Evolutionary conservation across 2,329 filamentous ascomycete genomes (phyloP).

Genomic region (Magnaporthiopsis rhizophila): DNA sequence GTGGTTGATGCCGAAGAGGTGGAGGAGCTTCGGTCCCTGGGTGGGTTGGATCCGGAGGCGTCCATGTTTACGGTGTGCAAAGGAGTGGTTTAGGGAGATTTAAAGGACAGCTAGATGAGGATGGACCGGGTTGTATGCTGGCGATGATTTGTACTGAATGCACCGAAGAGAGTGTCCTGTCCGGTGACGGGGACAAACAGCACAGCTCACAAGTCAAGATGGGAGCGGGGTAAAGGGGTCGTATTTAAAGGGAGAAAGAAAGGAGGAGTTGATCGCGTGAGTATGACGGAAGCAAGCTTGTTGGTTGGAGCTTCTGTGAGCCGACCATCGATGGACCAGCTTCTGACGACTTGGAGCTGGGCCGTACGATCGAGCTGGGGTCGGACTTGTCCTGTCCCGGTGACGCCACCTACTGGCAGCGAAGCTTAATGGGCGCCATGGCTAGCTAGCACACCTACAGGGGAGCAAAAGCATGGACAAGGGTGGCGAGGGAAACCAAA

Average conservation of each 20-base stretch:
- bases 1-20: slow-evolving; percentile 19
- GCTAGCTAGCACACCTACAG: too few relatives aligned
- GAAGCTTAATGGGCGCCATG: not conserved
- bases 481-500: not conserved
- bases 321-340: not conserved
- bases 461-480: not conserved
- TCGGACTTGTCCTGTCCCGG: not conserved
- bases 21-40: slow-evolving; percentile 20
- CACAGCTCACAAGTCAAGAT: not conserved
- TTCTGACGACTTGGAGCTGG: not conserved
- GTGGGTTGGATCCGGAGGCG: slow-evolving; percentile 8
- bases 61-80: slow-evolving; percentile 10
- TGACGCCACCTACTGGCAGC: not conserved
- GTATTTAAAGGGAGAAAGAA: not conserved
- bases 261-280: too few relatives aligned
- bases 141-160: too few relatives aligned
- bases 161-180: too few relatives aligned
- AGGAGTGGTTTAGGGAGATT: too few relatives aligned
- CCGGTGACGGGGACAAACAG: not conserved
- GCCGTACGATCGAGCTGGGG: not conserved
- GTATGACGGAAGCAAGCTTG: too few relatives aligned
- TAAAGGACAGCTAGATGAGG: not conserved
- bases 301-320: too few relatives aligned
- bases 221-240: not conserved
- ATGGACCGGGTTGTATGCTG: too few relatives aligned